A percentile compares a stretch with the other conserved stretches of the same genome.
Conservation (phyloP, 2,329 filamentous ascomycete species). For the Beauveria sp. region DNA sequence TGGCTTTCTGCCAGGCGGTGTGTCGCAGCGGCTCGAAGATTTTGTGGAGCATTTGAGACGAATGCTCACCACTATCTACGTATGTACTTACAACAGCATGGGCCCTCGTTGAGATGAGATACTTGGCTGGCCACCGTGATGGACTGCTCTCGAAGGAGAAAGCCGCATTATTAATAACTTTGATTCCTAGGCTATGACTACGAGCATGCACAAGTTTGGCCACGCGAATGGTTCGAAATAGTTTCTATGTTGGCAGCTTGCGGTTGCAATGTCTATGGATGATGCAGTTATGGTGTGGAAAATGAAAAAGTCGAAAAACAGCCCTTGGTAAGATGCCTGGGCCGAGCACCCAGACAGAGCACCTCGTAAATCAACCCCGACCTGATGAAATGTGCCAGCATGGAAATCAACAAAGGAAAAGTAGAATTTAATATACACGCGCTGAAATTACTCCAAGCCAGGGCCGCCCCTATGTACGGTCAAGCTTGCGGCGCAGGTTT, state of each 20-base stretch:
- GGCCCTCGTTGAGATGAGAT: no score
- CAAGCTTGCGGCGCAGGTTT: slow-evolving; percentile 78
- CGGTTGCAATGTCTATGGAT: slow-evolving; percentile 9
- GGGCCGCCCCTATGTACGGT: slow-evolving; percentile 43
- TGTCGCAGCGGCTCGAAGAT: neutral
- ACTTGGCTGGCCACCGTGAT: no score
- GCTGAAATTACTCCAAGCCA: neutral
- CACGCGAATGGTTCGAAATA: neutral
- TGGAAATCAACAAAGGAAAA: slow-evolving; percentile 6
- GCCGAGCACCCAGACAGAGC: neutral
- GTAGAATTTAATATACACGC: slow-evolving; percentile 10
- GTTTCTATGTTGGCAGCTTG: slow-evolving; percentile 7
- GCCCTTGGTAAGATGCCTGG: neutral
- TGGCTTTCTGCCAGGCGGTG: slow-evolving; percentile 12
- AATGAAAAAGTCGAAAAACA: slow-evolving; percentile 4
- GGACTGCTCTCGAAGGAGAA: no score
- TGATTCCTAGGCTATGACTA: no score
- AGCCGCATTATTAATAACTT: no score
- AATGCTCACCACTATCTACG: no score
- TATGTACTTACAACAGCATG: no score
- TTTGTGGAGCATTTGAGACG: neutral
- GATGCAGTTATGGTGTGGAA: neutral
- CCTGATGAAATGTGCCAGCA: slow-evolving; percentile 5
- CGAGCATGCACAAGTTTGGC: neutral
- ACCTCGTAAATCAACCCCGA: slow-evolving; percentile 1